phyloP scores from a whole-genome alignment of 371 early-diverging fungal species.

The Rhizopus delemar region DNA sequence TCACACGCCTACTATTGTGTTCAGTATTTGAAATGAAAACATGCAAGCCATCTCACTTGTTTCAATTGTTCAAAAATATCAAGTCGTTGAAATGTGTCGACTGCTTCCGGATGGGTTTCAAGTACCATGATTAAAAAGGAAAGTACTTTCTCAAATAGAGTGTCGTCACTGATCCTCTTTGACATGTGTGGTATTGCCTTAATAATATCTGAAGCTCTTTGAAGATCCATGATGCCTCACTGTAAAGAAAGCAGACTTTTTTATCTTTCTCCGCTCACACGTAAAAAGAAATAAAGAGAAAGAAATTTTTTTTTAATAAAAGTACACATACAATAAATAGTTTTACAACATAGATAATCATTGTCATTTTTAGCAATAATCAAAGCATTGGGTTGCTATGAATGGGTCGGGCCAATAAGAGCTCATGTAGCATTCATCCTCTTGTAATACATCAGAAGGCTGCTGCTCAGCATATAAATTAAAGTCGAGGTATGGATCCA shows the following conservation, averaged over 20 bases:
- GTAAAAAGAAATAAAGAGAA: no score
- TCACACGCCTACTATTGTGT: conserved; percentile 2
- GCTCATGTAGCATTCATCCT: conserved; percentile 7
- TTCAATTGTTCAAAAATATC: conserved; percentile 23
- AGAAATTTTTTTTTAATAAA: no score
- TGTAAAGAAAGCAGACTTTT: no score
- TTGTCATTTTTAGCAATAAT: no score
- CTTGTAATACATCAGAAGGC: conserved; percentile 9
- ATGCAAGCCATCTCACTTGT: conserved; percentile 11
- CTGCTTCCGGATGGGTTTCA: conserved; percentile 7
- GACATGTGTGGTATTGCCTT: conserved; percentile 45
- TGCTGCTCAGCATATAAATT: conserved; percentile 1
- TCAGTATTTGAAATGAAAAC: background rate
- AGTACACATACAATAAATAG: no score
- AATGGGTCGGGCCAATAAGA: conserved; percentile 11
- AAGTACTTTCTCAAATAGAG: conserved; percentile 50
- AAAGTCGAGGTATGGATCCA: conserved; percentile 22
- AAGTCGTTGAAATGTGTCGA: conserved; percentile 17
- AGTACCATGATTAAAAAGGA: conserved; percentile 24
- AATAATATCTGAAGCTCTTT: conserved; percentile 31
- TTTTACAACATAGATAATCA: no score
- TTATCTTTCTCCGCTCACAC: no score
- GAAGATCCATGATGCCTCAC: conserved; percentile 28
- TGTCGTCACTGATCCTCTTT: conserved; percentile 47
- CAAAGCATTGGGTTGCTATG: no score